Evolutionary conservation across 2,329 filamentous ascomycete genomes (phyloP), one percentile per base, ranked within the genome.

Genomic region (Hirsutella thompsonii): DNA sequence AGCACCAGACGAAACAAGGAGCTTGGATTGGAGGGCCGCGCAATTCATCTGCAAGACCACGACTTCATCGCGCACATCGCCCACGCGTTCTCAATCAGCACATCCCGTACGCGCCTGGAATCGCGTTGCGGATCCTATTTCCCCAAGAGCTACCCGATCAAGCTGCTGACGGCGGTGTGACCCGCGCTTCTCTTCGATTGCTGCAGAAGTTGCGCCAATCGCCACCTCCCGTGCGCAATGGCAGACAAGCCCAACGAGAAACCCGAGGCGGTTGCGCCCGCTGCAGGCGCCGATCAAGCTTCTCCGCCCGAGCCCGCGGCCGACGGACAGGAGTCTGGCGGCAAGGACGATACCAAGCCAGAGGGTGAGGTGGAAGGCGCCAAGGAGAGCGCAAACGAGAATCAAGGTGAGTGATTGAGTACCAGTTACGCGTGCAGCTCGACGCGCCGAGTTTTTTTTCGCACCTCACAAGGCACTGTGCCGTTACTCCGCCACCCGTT

Each of bases 201-300:
- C 30, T 28, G 21, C 29, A 21, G 28, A 38, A 9, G 16, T 30
- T 28, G 38, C 43, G 52, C 49, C 48, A 47, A 52, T 50, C 42
- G 40, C 43, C 44, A 44, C 42, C 42, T 41, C 41, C 41, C 37
- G 37, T 44, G 42, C 50, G 53, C 52, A 51, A 66, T 66, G 63
- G 59, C 62, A 41, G 62, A 66, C 43, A 57, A 57, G 48, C 40
- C 54, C 38, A 49, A 49, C 45, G 59, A 63, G 50, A 61, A 62
- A 53, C 47, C 55, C 42, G 58, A 61, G 41, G 55, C 49, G 42
- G 49, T 57, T 38, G 49, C 62, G 43, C 50, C 61, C 37, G 52
- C 49, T 41, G 44, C 52, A 28, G 52, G 55, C 48, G 57, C 59
- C 36, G 54, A 57, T 45, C 50, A 52, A 38, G 51, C 49, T 47